These are phyloP conservation scores for Candida sp. DNA, from an alignment of 1,139 yeast species.

Conservation along the genomic window DNA sequence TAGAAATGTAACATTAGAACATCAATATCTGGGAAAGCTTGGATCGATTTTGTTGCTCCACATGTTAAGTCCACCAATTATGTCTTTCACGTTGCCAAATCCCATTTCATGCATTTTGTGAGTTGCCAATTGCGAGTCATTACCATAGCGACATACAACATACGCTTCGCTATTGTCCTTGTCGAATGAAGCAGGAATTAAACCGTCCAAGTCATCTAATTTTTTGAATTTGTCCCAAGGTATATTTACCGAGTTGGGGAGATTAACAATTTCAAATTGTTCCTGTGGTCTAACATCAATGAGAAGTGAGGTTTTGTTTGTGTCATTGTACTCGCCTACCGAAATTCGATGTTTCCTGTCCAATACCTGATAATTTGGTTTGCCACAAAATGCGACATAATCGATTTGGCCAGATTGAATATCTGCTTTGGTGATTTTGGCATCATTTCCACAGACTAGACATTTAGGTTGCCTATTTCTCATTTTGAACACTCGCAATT, in stretches of 20 bases:
- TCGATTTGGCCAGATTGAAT: conserved; percentile 51
- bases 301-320: conserved; percentile 21
- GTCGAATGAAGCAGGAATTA: conserved; percentile 19
- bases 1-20: background rate
- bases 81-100: conserved; percentile 53
- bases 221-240: conserved; percentile 53
- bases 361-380: conserved; percentile 41
- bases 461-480: conserved; percentile 64
- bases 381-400: conserved; percentile 77
- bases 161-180: conserved; percentile 21
- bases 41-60: conserved; percentile 69
- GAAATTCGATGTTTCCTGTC: conserved; percentile 40
- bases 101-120: conserved; percentile 50
- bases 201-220: conserved; percentile 19
- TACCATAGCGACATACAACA: conserved; percentile 84
- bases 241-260: conserved; percentile 60
- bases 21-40: conserved; percentile 63
- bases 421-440: conserved; percentile 40
- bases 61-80: conserved; percentile 71
- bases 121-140: conserved; percentile 85
- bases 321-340: conserved; percentile 35
- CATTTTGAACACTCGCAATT: conserved; percentile 74
- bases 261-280: conserved; percentile 65
- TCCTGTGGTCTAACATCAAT: conserved; percentile 82
- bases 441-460: conserved; percentile 58